phyloP scores from a whole-genome alignment of 2,329 filamentous ascomycete species.

The Rachicladosporium sp. region DNA sequence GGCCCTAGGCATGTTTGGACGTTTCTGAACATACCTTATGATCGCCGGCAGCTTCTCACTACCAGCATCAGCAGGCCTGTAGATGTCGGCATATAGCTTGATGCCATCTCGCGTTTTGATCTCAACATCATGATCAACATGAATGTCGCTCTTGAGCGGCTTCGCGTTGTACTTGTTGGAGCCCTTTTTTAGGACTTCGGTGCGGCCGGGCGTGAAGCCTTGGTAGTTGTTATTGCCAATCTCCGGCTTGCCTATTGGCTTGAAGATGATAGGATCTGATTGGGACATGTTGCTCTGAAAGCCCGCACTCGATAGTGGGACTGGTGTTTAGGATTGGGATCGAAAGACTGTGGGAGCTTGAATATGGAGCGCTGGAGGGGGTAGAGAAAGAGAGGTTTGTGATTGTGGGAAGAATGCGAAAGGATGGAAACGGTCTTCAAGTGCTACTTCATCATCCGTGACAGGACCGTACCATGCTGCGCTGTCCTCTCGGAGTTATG shows the following conservation, averaged over 20 bases:
- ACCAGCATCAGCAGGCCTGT: constrained; percentile 24
- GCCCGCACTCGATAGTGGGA: too few relatives aligned
- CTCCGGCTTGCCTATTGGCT: constrained; percentile 24
- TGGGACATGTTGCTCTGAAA: too few relatives aligned
- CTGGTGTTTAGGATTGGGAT: too few relatives aligned
- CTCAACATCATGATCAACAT: constrained; percentile 32
- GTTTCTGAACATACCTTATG: not conserved
- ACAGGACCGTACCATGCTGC: too few relatives aligned
- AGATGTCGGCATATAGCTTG: constrained; percentile 33
- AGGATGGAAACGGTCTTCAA: too few relatives aligned
- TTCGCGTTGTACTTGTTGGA: constrained; percentile 27
- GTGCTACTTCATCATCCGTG: too few relatives aligned
- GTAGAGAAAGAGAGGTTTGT: too few relatives aligned
- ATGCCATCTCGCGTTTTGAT: constrained; percentile 31
- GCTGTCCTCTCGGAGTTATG: too few relatives aligned
- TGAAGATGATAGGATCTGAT: constrained; percentile 21
- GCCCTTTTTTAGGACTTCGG: constrained; percentile 28
- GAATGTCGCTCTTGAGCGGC: constrained; percentile 24
- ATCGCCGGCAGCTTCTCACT: constrained; percentile 28
- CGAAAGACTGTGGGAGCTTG: too few relatives aligned
- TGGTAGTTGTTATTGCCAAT: constrained; percentile 31
- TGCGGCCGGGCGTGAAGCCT: constrained; percentile 27
- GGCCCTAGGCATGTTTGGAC: too few relatives aligned
- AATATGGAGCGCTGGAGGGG: too few relatives aligned
- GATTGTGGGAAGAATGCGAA: too few relatives aligned